These are phyloP conservation scores for Apiospora kogelbergensis DNA, from an alignment of 2,329 filamentous ascomycete genomes.

Conservation along the genomic window DNA sequence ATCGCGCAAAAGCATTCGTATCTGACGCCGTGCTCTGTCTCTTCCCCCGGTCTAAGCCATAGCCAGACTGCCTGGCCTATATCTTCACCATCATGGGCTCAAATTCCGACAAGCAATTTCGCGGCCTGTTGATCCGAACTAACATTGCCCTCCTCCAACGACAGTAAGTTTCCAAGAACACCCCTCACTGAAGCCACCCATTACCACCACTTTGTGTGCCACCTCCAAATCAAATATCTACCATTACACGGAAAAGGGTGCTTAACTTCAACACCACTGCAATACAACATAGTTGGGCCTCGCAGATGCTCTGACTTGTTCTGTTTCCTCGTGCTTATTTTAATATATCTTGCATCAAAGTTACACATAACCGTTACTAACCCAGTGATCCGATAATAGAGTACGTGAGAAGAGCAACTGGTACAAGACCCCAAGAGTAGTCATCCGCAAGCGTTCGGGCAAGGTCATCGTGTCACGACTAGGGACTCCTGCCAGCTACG, in stretches of 20 bases:
- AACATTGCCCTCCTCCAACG: conserved; percentile 49
- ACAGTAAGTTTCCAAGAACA: conserved; percentile 37
- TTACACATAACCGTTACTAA: not conserved
- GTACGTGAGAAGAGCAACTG: conserved; percentile 28
- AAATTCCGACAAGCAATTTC: conserved; percentile 32
- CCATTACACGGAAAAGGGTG: too few relatives aligned
- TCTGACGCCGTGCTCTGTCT: conserved; percentile 12
- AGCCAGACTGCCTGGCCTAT: not conserved
- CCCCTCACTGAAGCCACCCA: not conserved
- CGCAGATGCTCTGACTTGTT: not conserved
- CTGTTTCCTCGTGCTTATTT: not conserved
- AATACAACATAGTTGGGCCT: not conserved
- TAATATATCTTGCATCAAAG: not conserved
- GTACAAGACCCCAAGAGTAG: conserved; percentile 27
- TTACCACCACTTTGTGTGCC: not conserved
- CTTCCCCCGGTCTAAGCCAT: not conserved
- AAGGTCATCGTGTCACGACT: conserved; percentile 26
- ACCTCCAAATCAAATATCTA: too few relatives aligned
- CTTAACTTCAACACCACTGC: not conserved
- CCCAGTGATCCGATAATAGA: conserved; percentile 14
- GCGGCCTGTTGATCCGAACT: conserved; percentile 43
- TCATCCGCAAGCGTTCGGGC: conserved; percentile 27
- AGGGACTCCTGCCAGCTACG: conserved; percentile 19
- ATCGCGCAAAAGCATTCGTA: conserved; percentile 8
- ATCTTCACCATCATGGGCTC: conserved; percentile 12